Base-by-base conservation (phyloP, 2,329 filamentous ascomycete species). In the Samsoniella hepiali region DNA sequence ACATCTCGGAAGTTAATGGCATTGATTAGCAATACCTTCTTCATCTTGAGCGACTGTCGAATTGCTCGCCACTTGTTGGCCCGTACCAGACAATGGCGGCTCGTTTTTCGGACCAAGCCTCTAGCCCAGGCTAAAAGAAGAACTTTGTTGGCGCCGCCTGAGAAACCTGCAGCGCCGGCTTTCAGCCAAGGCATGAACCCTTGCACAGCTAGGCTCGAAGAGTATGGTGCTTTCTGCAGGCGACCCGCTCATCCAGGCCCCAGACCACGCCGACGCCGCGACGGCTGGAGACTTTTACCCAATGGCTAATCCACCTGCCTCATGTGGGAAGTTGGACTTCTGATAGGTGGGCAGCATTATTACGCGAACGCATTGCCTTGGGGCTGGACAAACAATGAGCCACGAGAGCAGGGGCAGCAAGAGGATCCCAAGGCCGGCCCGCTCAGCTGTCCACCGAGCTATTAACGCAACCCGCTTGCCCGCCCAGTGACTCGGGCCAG, bases 341-440 rank as follows among this genome's bases (percentile, higher is more conserved):
- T 70, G 69, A 73, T 72, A 72, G 71, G 71, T 68, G 69, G 67
- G 66, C 67, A 29, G 22, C 22, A 17, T 38, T 58, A 53, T 53
- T 64, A 47, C 36, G 49, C 40, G 29, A n/a, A 60, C 51, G 34
- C 50, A 55, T 57, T 50, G 42, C 27, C 22, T 40, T n/a, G 53
- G n/a, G 53, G 27, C 54, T 10, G 31, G 9, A 42, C 44, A 36
- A 56, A 62, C 31, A 54, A 40, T 57, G n/a, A 17, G 53, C 32
- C 38, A 15, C 38, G 53, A 32, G 60, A 50, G 27, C 36, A 44
- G 45, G 51, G 38, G 32, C 36, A 51, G 11, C 57, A 38, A 31
- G 45, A 29, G 45, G 5, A 42, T 9, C 15, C n/a, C 31, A 51
- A 22, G 31, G 54, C 36, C 47, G 34, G 44, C 60, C 60, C 60